phyloP scores from a whole-genome alignment of 1,139 yeast genomes.

The Sugiyamaella grinbergsii region DNA sequence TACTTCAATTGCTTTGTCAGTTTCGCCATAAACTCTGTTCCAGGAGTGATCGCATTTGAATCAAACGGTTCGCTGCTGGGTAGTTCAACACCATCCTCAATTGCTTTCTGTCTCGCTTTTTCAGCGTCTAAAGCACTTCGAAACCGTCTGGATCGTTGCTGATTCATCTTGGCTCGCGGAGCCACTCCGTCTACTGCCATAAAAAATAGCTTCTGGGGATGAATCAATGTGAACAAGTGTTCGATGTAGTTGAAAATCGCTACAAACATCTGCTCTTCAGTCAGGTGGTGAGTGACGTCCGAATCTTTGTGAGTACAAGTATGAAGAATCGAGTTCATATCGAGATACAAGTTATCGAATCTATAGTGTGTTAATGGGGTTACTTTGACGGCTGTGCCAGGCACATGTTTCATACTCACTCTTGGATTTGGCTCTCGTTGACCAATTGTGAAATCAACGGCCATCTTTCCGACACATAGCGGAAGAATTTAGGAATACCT shows the following conservation, averaged over 20 bases:
- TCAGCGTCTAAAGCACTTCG: conserved; percentile 93
- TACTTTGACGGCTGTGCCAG: conserved; percentile 2
- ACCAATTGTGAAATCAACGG: conserved; percentile 89
- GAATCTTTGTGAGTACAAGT: conserved; percentile 63
- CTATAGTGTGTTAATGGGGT: conserved; percentile 32
- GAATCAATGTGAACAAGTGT: conserved; percentile 83
- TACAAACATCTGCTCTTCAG: conserved; percentile 90
- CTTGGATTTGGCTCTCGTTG: conserved; percentile 84
- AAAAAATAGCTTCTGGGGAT: conserved; percentile 83
- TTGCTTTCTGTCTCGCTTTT: conserved; percentile 65
- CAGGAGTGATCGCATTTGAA: conserved; percentile 97
- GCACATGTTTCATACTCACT: conserved; percentile 42
- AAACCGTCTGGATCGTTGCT: conserved; percentile 93
- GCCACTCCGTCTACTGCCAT: conserved; percentile 99
- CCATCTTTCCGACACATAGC: conserved; percentile 99
- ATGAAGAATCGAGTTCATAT: conserved; percentile 94
- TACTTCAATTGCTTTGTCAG: conserved; percentile 80
- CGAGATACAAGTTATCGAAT: conserved; percentile 90
- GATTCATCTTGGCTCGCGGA: conserved; percentile 98
- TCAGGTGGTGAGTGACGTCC: conserved; percentile 50
- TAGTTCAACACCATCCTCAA: conserved; percentile 59
- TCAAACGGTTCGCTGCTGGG: conserved; percentile 67
- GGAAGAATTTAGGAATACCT: conserved; percentile 95
- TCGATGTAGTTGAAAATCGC: conserved; percentile 95
- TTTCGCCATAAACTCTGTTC: conserved; percentile 95